Evolutionary conservation across 257 asterid genomes (phyloP), one percentile per base, ranked within the genome.

Genomic region (Catharanthus roseus): DNA sequence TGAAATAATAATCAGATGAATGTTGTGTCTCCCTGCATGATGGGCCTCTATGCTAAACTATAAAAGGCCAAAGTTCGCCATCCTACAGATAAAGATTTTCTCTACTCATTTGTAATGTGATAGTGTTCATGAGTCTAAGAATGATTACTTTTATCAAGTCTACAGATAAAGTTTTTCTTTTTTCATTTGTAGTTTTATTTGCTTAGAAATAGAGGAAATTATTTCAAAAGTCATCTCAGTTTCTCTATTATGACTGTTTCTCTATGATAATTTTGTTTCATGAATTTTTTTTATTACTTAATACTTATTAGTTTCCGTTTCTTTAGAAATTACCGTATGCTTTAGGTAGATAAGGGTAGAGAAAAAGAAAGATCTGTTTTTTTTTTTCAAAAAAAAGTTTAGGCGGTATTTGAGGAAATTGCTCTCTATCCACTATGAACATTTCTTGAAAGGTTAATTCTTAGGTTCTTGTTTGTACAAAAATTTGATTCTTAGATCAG

Each of bases 401-500:
- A 21, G 73, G 73, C n/a, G 53, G 65, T 50, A 69, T 19, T 69
- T 23, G 31, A 26, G 16, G 29, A 57, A 41, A 16, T 31, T 41
- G n/a, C n/a, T n/a, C n/a, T 68, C 15, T n/a, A 18, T 3, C 34
- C 12, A 28, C 38, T 18, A 18, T 7, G 45, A 61, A 61, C 62
- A 12, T 26, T 6, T n/a, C n/a, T 1, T 12, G 10, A 54, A 24
- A 67, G 8, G 3, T 69, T 2, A 39, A 28, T 67, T 28, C 31
- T 39, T 36, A 42, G 42, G 12, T 60, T 31, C 3, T 60, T 10
- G 0, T 5, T 12, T 31, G 29, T 47, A 4, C 10, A 9, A 9
- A 33, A 3, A 34, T 19, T 36, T 24, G 49, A 39, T 67, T 56
- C 34, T 60, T 53, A 56, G 69, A 77, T 77, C 75, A 36, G 31